Evolutionary conservation across 2,329 filamentous ascomycete species (phyloP), one percentile per base, ranked within the genome.

Genomic region (Thermothelomyces thermophilus): DNA sequence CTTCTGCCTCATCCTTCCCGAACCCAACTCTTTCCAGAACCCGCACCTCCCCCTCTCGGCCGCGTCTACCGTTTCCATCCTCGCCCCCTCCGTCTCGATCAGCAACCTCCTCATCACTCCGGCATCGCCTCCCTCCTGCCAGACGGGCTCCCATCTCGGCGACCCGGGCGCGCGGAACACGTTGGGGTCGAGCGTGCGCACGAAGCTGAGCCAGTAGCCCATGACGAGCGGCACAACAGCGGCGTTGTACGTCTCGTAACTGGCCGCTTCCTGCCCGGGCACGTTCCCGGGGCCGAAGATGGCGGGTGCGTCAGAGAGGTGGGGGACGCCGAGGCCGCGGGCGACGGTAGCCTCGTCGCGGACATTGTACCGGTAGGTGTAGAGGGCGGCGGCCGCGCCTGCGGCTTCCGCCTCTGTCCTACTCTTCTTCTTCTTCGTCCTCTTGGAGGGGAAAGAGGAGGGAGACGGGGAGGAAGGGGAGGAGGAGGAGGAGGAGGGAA

Each of bases 311-410:
- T 77, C 73, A 51, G 70, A 71, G 13, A 73, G 64, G 60, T 79
- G 75, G 24, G 70, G 71, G 3, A 75, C 72, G 17, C 75, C 75
- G 2, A 71, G 51, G 0, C 75, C 75, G 0, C 48, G 28, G 5
- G 63, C 64, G 0, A 56, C 45, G 55, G 68, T 64, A 14, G 59
- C 52, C 1, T 58, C 50, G 60, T 76, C 73, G 33, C 60, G 58
- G 19, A 78, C 72, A 62, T 76, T 70, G 66, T 72, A 78, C 34
- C 70, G 70, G 62, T 78, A 79, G 22, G 67, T 66, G 68, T 71
- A 79, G 14, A 68, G 37, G 19, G 30, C 30, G 9, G 30, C 9
- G 2, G 9, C 30, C 41, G n/a, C n/a, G n/a, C n/a, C n/a, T n/a
- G n/a, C n/a, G n/a, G n/a, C n/a, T n/a, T n/a, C n/a, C n/a, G n/a